Percentiles rank a stretch among this genome's conserved stretches.
Conservation (phyloP, 2,329 filamentous ascomycete species). For the Scopulariopsis brevicaulis region DNA sequence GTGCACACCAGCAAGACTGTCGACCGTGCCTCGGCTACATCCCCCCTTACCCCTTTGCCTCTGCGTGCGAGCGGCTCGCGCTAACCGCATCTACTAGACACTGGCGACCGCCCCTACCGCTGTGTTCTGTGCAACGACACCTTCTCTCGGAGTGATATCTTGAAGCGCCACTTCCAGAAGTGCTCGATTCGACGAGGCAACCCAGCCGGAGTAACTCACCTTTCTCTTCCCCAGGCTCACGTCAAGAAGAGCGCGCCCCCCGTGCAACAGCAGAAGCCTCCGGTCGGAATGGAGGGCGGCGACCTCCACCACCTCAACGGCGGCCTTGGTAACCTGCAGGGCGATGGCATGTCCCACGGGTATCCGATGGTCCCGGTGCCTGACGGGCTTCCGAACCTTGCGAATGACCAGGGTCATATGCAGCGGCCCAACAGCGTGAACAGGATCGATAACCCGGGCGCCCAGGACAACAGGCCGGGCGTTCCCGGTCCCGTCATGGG, state of each 20-base stretch:
- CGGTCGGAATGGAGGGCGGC: slow-evolving; percentile 36
- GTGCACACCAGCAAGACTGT: slow-evolving; percentile 27
- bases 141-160: slow-evolving; percentile 93
- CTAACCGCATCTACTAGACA: slow-evolving; percentile 50
- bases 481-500: slow-evolving; percentile 40
- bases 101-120: slow-evolving; percentile 95
- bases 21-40: neutral
- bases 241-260: slow-evolving; percentile 61
- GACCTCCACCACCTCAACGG: slow-evolving; percentile 49
- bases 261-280: slow-evolving; percentile 37
- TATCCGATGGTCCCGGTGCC: slow-evolving; percentile 38
- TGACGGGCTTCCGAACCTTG: slow-evolving; percentile 49
- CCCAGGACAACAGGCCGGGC: slow-evolving; percentile 41
- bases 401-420: slow-evolving; percentile 49
- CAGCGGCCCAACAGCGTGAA: slow-evolving; percentile 50
- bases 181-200: slow-evolving; percentile 95
- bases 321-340: slow-evolving; percentile 45
- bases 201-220: slow-evolving; percentile 84
- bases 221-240: slow-evolving; percentile 86
- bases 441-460: slow-evolving; percentile 41
- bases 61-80: neutral
- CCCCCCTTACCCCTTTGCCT: neutral
- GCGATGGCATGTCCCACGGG: slow-evolving; percentile 42
- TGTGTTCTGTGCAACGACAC: slow-evolving; percentile 96
- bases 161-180: slow-evolving; percentile 99